Conservation (phyloP, 176 grass and related monocot species). For the bread wheat (Triticum aestivum) region DNA sequence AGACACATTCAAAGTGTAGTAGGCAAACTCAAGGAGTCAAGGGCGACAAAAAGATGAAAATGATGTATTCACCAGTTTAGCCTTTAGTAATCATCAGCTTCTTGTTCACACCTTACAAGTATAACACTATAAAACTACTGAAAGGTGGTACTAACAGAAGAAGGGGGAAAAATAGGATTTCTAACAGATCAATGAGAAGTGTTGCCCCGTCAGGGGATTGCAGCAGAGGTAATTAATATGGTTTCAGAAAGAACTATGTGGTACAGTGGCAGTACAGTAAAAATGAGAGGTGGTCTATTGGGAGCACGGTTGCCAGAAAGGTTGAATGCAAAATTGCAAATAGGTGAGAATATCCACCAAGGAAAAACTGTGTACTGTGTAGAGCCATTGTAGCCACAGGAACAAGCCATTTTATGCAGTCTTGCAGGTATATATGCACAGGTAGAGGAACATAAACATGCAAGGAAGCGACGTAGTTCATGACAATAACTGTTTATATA, state of each 20-base stretch:
- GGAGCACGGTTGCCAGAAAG: background rate
- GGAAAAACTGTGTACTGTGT: background rate
- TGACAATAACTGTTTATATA: background rate
- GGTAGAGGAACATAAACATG: conserved; percentile 2
- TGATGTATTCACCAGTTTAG: background rate
- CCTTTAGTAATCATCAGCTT: background rate
- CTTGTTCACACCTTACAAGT: background rate
- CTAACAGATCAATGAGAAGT: conserved; percentile 2
- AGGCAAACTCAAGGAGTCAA: background rate
- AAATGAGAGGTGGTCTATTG: conserved; percentile 15
- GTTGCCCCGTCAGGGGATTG: background rate
- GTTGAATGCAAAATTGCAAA: background rate
- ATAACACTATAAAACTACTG: background rate
- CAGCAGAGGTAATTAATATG: background rate
- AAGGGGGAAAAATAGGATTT: background rate
- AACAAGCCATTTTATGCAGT: background rate
- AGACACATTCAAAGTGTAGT: background rate
- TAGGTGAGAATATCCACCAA: background rate
- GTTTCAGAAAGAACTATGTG: background rate
- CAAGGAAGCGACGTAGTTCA: background rate
- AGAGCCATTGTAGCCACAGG: background rate
- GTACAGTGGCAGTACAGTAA: conserved; percentile 1
- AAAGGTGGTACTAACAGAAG: background rate
- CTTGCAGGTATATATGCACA: background rate
- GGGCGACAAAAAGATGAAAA: background rate